Base-by-base conservation (phyloP, 2,329 filamentous ascomycete genomes). In the Penicillium sp. region DNA sequence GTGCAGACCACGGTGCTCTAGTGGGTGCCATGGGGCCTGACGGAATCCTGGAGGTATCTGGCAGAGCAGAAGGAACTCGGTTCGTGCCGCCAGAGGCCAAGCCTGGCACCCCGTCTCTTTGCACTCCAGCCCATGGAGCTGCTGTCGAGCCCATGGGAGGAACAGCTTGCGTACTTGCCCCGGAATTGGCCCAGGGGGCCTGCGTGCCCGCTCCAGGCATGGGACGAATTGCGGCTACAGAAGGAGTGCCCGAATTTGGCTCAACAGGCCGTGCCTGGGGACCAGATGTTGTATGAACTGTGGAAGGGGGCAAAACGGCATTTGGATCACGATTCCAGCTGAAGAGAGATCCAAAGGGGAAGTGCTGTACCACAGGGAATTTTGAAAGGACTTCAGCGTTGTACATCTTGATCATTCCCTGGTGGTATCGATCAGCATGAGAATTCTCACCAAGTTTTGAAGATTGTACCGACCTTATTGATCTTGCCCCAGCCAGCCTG, bases 391-490 rank as follows among this genome's bases (percentile, higher is more conserved):
- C 94, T 76, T 99, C 94, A 16, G 90, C 94, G 62, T 95, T 91
- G 77, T 93, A 99, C 94, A 99, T 99, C 75, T 97, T 99, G 67
- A 99, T 85, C 94, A 99, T 97, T 47, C 94, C 94, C 86, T 88
- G 23, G 2, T 36, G 6, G 27, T 7, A 39, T 39, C 18, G 23
- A 29, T 56, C 16, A 59, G 53, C 32, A 3, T 18, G 30, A 48
- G 35, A 14, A 48, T 19, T 45, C 13, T 36, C 34, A 41, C 5
- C 16, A 14, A 8, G n/a, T 6, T 36, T 11, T 18, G n/a, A 38
- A 32, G 7, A 26, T 7, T 41, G 32, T 13, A 55, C 56, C 41
- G 63, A 83, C 83, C 79, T 92, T 92, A 75, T 99, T 97, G 67
- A 99, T 96, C 78, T 99, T 99, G 34, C 89, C 94, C 94, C 94